Percentiles rank a stretch among this genome's conserved stretches.
Conservation (phyloP, 108 stramenopile species). For the Nitzschia palea region DNA sequence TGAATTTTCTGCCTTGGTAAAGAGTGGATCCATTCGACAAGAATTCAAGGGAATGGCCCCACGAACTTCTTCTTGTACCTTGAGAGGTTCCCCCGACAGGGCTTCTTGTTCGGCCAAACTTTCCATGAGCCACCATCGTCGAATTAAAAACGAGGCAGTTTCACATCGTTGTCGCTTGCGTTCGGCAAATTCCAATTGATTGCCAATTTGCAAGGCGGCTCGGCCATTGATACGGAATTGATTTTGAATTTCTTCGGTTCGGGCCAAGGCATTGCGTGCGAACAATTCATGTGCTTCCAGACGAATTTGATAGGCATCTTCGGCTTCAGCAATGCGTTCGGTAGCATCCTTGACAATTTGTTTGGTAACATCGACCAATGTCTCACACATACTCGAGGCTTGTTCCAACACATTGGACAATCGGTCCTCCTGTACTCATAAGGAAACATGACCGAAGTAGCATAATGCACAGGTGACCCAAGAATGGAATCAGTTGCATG, state of each 20-base stretch:
- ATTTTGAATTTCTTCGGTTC: conserved; percentile 75
- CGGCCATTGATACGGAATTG: conserved; percentile 77
- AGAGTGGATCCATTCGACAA: conserved; percentile 81
- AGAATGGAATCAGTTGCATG: not conserved
- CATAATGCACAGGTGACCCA: too few relatives aligned
- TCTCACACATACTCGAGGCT: conserved; percentile 61
- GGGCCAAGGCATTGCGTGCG: conserved; percentile 51
- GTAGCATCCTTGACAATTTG: conserved; percentile 62
- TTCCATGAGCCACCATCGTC: conserved; percentile 89
- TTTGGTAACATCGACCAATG: conserved; percentile 64
- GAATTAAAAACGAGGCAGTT: conserved; percentile 69
- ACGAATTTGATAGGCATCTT: conserved; percentile 76
- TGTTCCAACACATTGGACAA: conserved; percentile 64
- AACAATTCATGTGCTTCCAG: conserved; percentile 78
- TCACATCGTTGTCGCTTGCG: conserved; percentile 78
- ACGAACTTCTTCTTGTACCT: conserved; percentile 72
- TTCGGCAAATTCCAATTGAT: conserved; percentile 82
- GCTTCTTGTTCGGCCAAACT: conserved; percentile 80
- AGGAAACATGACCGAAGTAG: not conserved
- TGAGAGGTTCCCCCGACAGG: conserved; percentile 52
- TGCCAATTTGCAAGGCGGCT: conserved; percentile 82
- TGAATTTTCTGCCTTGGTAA: conserved; percentile 65
- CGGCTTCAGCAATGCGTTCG: conserved; percentile 56
- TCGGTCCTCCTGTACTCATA: conserved; percentile 59
- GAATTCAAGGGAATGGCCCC: conserved; percentile 59